These are phyloP conservation scores for Lojkania enalia DNA, from an alignment of 2,329 filamentous ascomycete genomes.

Conservation along the genomic window DNA sequence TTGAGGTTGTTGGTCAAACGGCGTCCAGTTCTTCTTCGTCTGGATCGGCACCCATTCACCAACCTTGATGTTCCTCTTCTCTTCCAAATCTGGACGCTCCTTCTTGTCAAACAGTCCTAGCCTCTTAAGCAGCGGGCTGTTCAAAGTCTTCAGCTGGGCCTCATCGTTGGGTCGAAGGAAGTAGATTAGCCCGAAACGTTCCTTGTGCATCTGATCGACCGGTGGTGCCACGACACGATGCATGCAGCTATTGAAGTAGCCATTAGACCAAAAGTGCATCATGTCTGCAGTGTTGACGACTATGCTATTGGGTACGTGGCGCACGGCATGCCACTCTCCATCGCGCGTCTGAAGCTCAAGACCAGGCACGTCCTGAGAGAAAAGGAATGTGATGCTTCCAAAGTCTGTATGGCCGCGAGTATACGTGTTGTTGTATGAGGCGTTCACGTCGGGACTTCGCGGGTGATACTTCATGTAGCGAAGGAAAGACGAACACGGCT, in stretches of 20 bases:
- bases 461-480: constrained; percentile 51
- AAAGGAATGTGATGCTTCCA: constrained; percentile 52
- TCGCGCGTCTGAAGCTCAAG: constrained; percentile 52
- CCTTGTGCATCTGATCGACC: constrained; percentile 41
- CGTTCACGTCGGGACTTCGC: constrained; percentile 41
- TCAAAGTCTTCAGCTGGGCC: constrained; percentile 42
- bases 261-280: constrained; percentile 45
- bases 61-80: no score
- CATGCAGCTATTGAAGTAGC: constrained; percentile 54
- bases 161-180: constrained; percentile 47
- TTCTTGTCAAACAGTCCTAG: constrained; percentile 29
- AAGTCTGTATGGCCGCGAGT: constrained; percentile 56
- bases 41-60: no score
- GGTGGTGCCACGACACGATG: constrained; percentile 56
- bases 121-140: constrained; percentile 39
- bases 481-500: constrained; percentile 45
- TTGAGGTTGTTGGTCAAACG: no score
- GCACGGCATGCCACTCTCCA: constrained; percentile 54
- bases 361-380: constrained; percentile 52
- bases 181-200: constrained; percentile 47
- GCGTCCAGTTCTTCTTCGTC: no score
- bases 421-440: constrained; percentile 45
- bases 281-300: constrained; percentile 55
- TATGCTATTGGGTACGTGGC: constrained; percentile 51
- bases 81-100: no score